Conservation (phyloP, 1,139 yeast species). For the Williopsis jadinii region DNA sequence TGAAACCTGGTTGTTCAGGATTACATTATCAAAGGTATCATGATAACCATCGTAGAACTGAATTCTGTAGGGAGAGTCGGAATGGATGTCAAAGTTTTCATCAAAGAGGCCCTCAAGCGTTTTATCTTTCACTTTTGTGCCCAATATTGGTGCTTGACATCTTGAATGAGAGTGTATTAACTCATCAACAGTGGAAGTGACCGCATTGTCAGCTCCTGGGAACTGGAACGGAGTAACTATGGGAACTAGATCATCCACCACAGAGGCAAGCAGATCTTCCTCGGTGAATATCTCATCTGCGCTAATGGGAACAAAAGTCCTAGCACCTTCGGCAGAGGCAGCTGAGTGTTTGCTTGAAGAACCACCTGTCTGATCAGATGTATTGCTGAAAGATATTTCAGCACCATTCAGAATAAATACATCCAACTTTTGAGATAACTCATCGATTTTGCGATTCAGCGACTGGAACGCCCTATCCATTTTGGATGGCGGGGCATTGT, state of each 20-base stretch:
- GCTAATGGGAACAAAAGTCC: background rate
- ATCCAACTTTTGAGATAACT: background rate
- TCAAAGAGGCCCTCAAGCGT: constrained; percentile 2
- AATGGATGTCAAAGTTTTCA: constrained; percentile 3
- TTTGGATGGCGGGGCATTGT: background rate
- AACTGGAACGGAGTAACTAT: background rate
- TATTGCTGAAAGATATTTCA: background rate
- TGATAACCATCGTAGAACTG: constrained; percentile 2
- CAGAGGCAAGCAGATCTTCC: constrained; percentile 1
- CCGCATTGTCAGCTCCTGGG: background rate
- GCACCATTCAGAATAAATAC: too few relatives aligned
- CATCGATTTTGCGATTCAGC: background rate
- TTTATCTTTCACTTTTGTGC: too few relatives aligned
- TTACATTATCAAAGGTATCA: constrained; percentile 3
- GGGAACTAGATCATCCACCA: background rate
- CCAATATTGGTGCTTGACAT: too few relatives aligned
- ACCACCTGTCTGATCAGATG: background rate
- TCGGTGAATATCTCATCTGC: background rate
- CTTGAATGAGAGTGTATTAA: background rate
- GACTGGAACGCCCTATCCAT: background rate
- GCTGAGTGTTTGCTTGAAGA: background rate
- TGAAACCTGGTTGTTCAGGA: too few relatives aligned
- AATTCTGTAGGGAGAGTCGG: constrained; percentile 4
- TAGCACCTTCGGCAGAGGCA: background rate
- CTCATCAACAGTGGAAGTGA: background rate